Evolutionary conservation across 805 yeast species (phyloP).

Genomic region (Metschnikowia koreensis): DNA sequence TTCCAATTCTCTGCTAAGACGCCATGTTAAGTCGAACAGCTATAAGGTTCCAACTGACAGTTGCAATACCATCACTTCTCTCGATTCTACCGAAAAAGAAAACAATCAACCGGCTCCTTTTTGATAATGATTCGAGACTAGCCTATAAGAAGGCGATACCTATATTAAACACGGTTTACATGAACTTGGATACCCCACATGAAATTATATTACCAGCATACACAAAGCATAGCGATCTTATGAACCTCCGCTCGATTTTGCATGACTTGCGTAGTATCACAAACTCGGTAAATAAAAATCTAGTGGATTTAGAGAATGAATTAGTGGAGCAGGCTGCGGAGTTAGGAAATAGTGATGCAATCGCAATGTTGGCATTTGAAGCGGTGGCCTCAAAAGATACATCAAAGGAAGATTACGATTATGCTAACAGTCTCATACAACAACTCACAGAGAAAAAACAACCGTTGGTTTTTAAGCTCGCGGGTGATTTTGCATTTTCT

Average conservation of each 20-base stretch:
- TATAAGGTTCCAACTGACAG: slow-evolving; percentile 6
- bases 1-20: not conserved
- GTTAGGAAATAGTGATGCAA: slow-evolving; percentile 77
- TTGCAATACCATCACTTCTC: slow-evolving; percentile 25
- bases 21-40: slow-evolving; percentile 5
- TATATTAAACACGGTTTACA: slow-evolving; percentile 51
- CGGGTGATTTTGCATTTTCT: slow-evolving; percentile 71
- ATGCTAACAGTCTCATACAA: slow-evolving; percentile 62
- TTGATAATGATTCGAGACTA: slow-evolving; percentile 62
- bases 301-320: slow-evolving; percentile 64
- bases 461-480: slow-evolving; percentile 72
- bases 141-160: slow-evolving; percentile 55
- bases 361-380: slow-evolving; percentile 68
- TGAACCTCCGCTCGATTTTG: slow-evolving; percentile 65
- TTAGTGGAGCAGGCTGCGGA: slow-evolving; percentile 84
- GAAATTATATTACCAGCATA: slow-evolving; percentile 43
- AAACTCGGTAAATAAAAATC: slow-evolving; percentile 53
- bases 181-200: slow-evolving; percentile 41
- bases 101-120: slow-evolving; percentile 55
- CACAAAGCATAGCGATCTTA: slow-evolving; percentile 55
- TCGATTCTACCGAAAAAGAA: slow-evolving; percentile 55
- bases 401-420: slow-evolving; percentile 52
- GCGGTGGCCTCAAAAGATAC: slow-evolving; percentile 37
- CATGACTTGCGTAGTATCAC: slow-evolving; percentile 60
- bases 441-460: slow-evolving; percentile 59